Conservation (phyloP, 805 yeast species). For the Spathaspora passalidarum region DNA sequence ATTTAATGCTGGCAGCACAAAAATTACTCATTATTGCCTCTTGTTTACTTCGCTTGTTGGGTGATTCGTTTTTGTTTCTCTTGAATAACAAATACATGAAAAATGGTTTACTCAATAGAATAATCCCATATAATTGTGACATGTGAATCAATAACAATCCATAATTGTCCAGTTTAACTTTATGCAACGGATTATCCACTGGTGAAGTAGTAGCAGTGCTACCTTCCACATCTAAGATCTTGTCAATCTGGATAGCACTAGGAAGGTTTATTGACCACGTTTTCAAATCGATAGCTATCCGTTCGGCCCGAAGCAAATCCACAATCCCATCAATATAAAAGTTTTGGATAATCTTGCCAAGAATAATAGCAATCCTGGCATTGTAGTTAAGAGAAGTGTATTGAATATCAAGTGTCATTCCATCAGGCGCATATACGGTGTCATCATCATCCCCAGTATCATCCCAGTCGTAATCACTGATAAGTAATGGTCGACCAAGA, state of each 20-base stretch:
- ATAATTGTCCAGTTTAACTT: slow-evolving; percentile 10
- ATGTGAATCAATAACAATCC: slow-evolving; percentile 30
- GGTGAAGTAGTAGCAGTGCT: not conserved
- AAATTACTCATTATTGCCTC: slow-evolving; percentile 18
- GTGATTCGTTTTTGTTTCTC: not conserved
- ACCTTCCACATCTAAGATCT: slow-evolving; percentile 10
- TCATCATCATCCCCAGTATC: slow-evolving; percentile 14
- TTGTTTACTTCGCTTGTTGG: slow-evolving; percentile 6
- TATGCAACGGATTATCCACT: not conserved
- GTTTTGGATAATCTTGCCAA: slow-evolving; percentile 25
- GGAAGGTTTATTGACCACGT: slow-evolving; percentile 29
- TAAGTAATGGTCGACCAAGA: slow-evolving; percentile 34
- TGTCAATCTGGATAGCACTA: slow-evolving; percentile 21
- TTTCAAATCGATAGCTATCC: slow-evolving; percentile 29
- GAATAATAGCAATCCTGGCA: slow-evolving; percentile 22
- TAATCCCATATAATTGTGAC: slow-evolving; percentile 31
- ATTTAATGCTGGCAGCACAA: slow-evolving; percentile 34
- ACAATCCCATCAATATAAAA: slow-evolving; percentile 28
- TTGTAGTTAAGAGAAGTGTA: slow-evolving; percentile 22
- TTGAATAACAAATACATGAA: slow-evolving; percentile 27
- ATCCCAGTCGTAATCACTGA: slow-evolving; percentile 36
- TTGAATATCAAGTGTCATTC: slow-evolving; percentile 8
- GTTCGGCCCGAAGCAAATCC: slow-evolving; percentile 24
- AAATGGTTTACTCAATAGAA: slow-evolving; percentile 37
- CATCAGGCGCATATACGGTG: slow-evolving; percentile 12